A percentile compares a stretch with the other conserved stretches of the same genome.
Evolutionary conservation across 73 alveolate species (phyloP).

Genomic region (Urostyla sp.): DNA sequence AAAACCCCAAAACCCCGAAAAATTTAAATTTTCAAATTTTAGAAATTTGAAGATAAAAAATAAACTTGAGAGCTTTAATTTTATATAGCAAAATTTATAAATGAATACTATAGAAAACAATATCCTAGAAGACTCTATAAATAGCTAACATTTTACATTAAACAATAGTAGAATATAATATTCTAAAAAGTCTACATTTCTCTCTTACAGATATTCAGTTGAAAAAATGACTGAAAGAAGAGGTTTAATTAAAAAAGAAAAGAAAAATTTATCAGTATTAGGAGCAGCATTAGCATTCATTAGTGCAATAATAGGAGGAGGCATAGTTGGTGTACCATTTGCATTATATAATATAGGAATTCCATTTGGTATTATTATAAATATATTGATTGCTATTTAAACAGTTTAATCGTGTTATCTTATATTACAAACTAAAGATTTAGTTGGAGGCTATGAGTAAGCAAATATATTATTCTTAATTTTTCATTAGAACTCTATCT

Average conservation of each 20-base stretch:
- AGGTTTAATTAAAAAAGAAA: background rate
- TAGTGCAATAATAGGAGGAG: slow-evolving; percentile 63
- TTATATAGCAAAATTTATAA: too few relatives aligned
- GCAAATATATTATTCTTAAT: background rate
- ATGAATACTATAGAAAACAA: too few relatives aligned
- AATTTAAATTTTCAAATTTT: too few relatives aligned
- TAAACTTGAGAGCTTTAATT: too few relatives aligned
- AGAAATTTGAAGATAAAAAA: too few relatives aligned
- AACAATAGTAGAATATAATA: too few relatives aligned
- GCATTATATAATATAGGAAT: slow-evolving; percentile 56
- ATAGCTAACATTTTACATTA: too few relatives aligned
- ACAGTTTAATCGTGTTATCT: slow-evolving; percentile 28
- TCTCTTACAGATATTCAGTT: too few relatives aligned
- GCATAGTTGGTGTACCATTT: slow-evolving; percentile 63
- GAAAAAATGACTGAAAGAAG: background rate
- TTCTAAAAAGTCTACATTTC: too few relatives aligned
- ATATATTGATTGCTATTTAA: background rate
- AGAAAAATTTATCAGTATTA: background rate
- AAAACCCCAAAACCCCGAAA: too few relatives aligned
- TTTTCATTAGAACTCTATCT: slow-evolving; percentile 23
- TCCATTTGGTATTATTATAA: slow-evolving; percentile 33
- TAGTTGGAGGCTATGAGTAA: slow-evolving; percentile 25
- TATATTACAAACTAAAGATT: slow-evolving; percentile 12
- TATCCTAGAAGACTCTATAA: too few relatives aligned
- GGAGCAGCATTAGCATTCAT: slow-evolving; percentile 45